phyloP scores from a whole-genome alignment of 2,329 filamentous ascomycete genomes.

The Diaporthe velutina region DNA sequence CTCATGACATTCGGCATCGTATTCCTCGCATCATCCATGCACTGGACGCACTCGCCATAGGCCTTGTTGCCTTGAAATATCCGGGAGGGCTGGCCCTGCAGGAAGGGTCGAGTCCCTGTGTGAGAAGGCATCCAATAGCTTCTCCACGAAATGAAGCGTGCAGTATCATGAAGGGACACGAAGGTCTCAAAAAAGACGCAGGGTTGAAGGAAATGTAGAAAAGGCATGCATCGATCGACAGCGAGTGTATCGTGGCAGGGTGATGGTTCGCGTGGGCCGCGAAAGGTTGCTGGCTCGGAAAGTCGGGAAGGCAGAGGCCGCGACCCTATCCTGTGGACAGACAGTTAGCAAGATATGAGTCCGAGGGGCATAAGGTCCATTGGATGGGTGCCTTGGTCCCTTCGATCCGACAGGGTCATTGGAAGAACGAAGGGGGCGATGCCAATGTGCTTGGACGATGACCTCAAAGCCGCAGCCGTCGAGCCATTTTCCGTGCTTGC shows the following conservation, averaged over 20 bases:
- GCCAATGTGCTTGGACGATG: not conserved
- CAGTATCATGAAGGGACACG: not conserved
- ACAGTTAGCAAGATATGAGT: not conserved
- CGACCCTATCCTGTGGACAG: not conserved
- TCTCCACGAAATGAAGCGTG: not conserved
- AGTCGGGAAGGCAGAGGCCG: too few relatives aligned
- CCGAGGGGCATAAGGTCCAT: too few relatives aligned
- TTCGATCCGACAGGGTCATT: not conserved
- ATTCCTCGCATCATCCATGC: not conserved
- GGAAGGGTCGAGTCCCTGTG: not conserved
- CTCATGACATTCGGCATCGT: not conserved
- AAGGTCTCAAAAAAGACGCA: not conserved
- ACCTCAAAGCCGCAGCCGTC: not conserved
- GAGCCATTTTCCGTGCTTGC: not conserved
- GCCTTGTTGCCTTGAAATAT: not conserved
- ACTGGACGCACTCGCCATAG: not conserved
- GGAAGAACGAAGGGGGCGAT: not conserved
- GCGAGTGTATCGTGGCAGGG: not conserved
- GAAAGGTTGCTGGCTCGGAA: not conserved
- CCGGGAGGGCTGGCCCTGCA: slow-evolving; percentile 3
- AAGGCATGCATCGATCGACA: not conserved
- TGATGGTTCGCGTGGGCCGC: not conserved
- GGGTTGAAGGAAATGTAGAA: slow-evolving; percentile 8
- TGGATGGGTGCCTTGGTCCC: not conserved
- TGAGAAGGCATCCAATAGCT: not conserved